Evolutionary conservation across 2,329 filamentous ascomycete genomes (phyloP), one percentile per base, ranked within the genome.

Genomic region (Calonectria fujianensis): DNA sequence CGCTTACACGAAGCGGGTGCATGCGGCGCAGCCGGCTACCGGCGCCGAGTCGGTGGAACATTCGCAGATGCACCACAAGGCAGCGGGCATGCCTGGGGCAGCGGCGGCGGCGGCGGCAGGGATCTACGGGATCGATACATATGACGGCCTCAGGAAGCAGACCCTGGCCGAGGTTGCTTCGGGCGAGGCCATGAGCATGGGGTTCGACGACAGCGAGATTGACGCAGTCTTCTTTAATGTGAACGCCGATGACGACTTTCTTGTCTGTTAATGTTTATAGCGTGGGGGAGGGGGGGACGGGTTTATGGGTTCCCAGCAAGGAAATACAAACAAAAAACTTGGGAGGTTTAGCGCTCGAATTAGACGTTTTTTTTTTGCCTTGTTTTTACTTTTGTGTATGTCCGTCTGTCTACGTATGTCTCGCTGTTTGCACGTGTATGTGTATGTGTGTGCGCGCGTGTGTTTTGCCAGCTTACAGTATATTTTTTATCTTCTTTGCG

Each of bases 191-290:
- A 69, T 73, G 57, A 71, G 41, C 45, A 24, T 74, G 67, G 67
- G 64, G 8, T 75, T 76, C 41, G 68, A 67, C 6, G 67, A 74
- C 31, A 68, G 37, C 45, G 75, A 72, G 31, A 70, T 75, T 66
- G 74, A 74, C 11, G 57, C 68, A 18, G 68, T 77, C 18, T 77
- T 77, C 35, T 75, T 77, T 45, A 75, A 75, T 63, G 66, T 74
- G 32, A 69, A 74, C 37, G 71, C 66, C 27, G 69, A 75, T 37
- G 69, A 72, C 48, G 75, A 75, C 2, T 74, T 63, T 70, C 63
- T 75, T 69, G 41, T 70, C 68, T 39, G 48, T 75, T 59, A 63
- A 75, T 52, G 73, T 71, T 59, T 71, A 68, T 61, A 69, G 16
- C 18, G 29, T 18, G 39, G 35, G 35, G 35, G 35, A 13, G 39